phyloP scores from a whole-genome alignment of 2,329 filamentous ascomycete genomes.

The Akanthomyces dipterigenus region DNA sequence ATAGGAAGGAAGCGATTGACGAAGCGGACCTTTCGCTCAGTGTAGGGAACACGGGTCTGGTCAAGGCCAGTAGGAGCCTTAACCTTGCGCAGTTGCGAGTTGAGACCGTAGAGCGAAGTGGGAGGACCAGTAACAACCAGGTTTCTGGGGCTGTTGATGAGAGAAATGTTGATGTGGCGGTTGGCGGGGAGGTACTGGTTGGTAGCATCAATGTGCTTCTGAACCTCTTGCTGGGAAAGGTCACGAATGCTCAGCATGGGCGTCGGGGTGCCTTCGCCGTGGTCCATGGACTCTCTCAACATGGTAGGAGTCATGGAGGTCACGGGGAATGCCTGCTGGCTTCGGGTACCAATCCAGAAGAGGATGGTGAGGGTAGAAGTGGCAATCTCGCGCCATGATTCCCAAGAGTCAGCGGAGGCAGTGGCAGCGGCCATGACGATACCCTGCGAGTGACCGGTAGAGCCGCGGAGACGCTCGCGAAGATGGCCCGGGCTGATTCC shows the following conservation, averaged over 20 bases:
- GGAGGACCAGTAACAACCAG: conserved; percentile 95
- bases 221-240: conserved; percentile 77
- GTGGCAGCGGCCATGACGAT: conserved; percentile 90
- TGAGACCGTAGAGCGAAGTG: conserved; percentile 92
- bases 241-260: conserved; percentile 98
- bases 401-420: conserved; percentile 86
- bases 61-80: conserved; percentile 97
- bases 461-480: conserved; percentile 75
- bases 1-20: conserved; percentile 96
- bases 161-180: conserved; percentile 87
- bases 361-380: conserved; percentile 81
- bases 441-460: conserved; percentile 94
- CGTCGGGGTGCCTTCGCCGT: conserved; percentile 90
- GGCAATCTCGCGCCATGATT: conserved; percentile 76
- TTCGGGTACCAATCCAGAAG: conserved; percentile 97
- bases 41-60: conserved; percentile 89
- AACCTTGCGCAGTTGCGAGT: conserved; percentile 89
- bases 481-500: conserved; percentile 86
- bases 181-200: conserved; percentile 93
- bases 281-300: conserved; percentile 86
- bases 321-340: conserved; percentile 92
- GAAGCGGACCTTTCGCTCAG: conserved; percentile 92
- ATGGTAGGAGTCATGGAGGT: conserved; percentile 89
- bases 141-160: conserved; percentile 95
- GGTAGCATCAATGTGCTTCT: conserved; percentile 93